These are phyloP conservation scores for Carex pumila DNA, from an alignment of 176 grass and related monocot genomes.

Conservation along the genomic window DNA sequence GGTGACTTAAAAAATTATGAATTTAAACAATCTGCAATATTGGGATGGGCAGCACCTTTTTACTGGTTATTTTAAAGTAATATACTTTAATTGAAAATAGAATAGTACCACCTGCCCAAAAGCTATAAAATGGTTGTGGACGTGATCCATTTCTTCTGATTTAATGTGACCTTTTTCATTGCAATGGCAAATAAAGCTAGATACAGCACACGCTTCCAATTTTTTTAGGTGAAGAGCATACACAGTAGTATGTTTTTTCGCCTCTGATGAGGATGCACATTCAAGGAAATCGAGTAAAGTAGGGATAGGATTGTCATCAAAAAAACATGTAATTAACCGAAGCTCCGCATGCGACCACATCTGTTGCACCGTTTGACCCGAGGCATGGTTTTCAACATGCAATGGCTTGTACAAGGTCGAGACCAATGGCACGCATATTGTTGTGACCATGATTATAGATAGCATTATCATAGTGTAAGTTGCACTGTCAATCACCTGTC, in stretches of 20 bases:
- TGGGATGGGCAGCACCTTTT: too few relatives aligned
- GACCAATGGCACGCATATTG: conserved; percentile 6
- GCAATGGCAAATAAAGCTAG: conserved; percentile 25
- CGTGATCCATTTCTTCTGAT: conserved; percentile 14
- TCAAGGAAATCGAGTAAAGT: conserved; percentile 15
- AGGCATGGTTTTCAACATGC: neutral
- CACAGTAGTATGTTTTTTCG: neutral
- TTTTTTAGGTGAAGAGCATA: conserved; percentile 30
- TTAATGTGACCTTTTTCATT: conserved; percentile 21
- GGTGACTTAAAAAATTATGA: too few relatives aligned
- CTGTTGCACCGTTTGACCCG: conserved; percentile 13
- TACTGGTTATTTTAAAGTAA: too few relatives aligned
- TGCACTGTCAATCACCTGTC: conserved; percentile 1
- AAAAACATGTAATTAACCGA: neutral
- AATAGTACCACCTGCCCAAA: conserved; percentile 6
- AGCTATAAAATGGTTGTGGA: conserved; percentile 27
- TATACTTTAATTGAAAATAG: too few relatives aligned
- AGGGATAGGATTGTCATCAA: conserved; percentile 14
- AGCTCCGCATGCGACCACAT: conserved; percentile 5
- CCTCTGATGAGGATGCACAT: neutral
- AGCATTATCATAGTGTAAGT: conserved; percentile 1
- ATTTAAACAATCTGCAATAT: too few relatives aligned
- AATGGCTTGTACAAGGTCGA: conserved; percentile 20
- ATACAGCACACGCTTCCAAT: neutral
- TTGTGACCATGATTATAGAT: neutral